phyloP scores from a whole-genome alignment of 106 monocot genomes.

The Platanthera guangdongensis region DNA sequence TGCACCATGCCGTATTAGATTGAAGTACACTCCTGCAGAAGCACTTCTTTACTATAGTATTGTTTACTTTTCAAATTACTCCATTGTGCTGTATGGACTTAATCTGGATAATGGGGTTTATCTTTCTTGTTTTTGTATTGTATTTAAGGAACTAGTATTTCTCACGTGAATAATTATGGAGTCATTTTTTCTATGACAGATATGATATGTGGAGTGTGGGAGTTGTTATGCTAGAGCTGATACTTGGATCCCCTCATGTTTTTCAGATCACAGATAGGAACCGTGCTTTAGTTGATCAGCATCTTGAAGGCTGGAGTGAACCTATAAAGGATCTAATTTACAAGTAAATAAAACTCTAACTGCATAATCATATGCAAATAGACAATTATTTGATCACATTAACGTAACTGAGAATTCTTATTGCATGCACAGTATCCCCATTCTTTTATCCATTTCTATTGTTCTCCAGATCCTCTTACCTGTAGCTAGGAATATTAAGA shows the following conservation, averaged over 20 bases:
- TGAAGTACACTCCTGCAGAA: constrained; percentile 39
- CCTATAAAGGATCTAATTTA: constrained; percentile 73
- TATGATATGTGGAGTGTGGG: constrained; percentile 98
- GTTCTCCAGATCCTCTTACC: background rate
- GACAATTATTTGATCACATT: background rate
- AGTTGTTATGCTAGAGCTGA: constrained; percentile 84
- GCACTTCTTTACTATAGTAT: background rate
- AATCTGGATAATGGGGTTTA: background rate
- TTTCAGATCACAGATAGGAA: constrained; percentile 70
- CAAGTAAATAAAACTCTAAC: constrained; percentile 34
- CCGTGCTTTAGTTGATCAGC: constrained; percentile 63
- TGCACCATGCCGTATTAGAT: constrained; percentile 31
- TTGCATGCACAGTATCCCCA: background rate
- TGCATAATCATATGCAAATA: background rate
- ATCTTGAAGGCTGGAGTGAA: constrained; percentile 81
- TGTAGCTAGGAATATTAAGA: background rate
- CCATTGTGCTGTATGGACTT: background rate
- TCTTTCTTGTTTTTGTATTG: constrained; percentile 1
- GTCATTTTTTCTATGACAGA: constrained; percentile 26
- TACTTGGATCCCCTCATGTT: constrained; percentile 76
- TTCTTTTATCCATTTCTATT: background rate
- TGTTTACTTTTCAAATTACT: constrained; percentile 1
- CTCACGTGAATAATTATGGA: background rate
- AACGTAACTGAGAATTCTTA: background rate
- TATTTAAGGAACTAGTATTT: background rate